Base-by-base conservation (phyloP, 2,329 filamentous ascomycete genomes). In the Fusarium pininemorale region DNA sequence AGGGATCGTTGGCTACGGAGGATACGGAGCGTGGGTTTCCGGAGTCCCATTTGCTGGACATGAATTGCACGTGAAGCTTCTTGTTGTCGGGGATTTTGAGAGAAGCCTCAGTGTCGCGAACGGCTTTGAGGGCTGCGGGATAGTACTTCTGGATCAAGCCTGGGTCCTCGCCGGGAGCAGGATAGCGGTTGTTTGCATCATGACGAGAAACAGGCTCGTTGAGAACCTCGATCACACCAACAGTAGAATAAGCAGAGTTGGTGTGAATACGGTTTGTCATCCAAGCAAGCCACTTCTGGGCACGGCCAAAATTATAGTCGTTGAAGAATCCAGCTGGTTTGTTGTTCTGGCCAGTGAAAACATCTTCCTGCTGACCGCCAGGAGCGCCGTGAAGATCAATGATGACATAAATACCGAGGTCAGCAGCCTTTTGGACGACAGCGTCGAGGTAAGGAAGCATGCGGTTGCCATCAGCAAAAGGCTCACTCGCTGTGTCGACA, bases 41-140 rank as follows among this genome's bases (percentile, higher is more conserved):
- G 4, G 72, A 75, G 26, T 73, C 72, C 72, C 72, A 75, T 30
- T 75, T 75, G 28, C 58, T 66, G 0, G 72, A 75, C 72, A 75
- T 75, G 58, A 75, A 75, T 47, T 75, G 72, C 2, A 75, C 72
- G 20, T 75, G 72, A 0, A 75, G 72, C 26, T 75, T 72, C 30
- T 66, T 66, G 47, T 48, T 55, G 6, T 51, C 28, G 0, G 61
- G 37, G 1, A 75, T 30, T 3, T 51, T 37, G 0, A 73, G 47
- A 1, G 35, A n/a, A 0, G 38, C 15, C 6, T 75, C 72, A 0
- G 58, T 51, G 6, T 75, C 58, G 2, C 72, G 72, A 1, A 75
- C 60, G 1, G 72, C 72, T 24, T 75, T 70, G 1, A 75, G 69
- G 0, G 72, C 72, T 0, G 35, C 72, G 0, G 72, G 72, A 0